A percentile compares a stretch with the other conserved stretches of the same genome.
Conservation (phyloP, 2,329 filamentous ascomycete genomes). For the Trichoderma sp. region DNA sequence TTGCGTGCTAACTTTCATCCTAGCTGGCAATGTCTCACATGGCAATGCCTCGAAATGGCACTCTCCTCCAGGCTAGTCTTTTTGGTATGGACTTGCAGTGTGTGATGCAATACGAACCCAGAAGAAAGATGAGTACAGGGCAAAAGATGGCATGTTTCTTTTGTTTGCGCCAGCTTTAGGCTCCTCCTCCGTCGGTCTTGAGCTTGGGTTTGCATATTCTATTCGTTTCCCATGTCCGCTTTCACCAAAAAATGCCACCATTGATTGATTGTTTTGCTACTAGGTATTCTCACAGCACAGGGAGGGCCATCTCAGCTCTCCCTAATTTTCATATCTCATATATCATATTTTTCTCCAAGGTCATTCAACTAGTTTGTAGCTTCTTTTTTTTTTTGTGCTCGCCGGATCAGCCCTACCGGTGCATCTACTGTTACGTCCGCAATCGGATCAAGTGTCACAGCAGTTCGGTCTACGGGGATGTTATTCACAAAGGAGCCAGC, state of each 20-base stretch:
- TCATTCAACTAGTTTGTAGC: background rate
- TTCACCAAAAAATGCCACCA: too few relatives aligned
- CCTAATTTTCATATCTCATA: background rate
- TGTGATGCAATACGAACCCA: background rate
- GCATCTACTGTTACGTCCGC: constrained; percentile 5
- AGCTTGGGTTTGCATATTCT: background rate
- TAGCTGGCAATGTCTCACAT: background rate
- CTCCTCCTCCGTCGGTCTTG: background rate
- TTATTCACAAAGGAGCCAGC: background rate
- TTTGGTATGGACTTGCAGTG: background rate
- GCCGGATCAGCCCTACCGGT: constrained; percentile 20
- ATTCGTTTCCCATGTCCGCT: background rate
- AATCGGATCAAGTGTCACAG: constrained; percentile 13
- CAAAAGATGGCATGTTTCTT: background rate
- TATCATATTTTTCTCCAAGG: background rate
- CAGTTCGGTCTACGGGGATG: constrained; percentile 9
- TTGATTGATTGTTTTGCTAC: too few relatives aligned
- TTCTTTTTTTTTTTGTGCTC: background rate
- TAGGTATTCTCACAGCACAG: too few relatives aligned
- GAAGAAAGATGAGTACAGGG: background rate
- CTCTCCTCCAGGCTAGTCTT: background rate
- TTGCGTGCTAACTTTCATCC: background rate
- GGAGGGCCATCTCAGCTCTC: background rate
- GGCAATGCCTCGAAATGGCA: background rate
- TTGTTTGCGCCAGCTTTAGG: background rate